Conservation (phyloP, 257 asterid genomes). For the Craterostigma plantagineum region DNA sequence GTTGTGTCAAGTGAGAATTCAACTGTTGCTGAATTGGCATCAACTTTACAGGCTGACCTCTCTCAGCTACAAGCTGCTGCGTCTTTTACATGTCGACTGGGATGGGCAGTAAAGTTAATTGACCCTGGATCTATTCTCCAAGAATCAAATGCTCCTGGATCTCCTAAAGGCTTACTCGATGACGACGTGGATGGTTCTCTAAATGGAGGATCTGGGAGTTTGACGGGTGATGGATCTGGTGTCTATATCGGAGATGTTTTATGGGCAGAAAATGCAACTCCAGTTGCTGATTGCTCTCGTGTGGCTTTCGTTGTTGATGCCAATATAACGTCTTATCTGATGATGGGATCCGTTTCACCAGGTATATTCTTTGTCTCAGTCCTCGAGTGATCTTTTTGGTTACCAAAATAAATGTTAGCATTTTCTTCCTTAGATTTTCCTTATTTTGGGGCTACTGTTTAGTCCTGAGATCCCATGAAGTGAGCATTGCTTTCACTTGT, state of each 20-base stretch:
- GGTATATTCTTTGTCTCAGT: constrained; percentile 27
- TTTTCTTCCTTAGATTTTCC: too few relatives aligned
- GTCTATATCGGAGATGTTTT: constrained; percentile 51
- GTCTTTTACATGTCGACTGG: constrained; percentile 95
- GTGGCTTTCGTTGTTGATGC: constrained; percentile 99
- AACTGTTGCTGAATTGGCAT: constrained; percentile 85
- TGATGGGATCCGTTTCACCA: constrained; percentile 99
- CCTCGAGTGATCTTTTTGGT: background rate
- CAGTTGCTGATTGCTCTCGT: constrained; percentile 63
- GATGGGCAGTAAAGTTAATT: constrained; percentile 91
- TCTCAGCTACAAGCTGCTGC: constrained; percentile 98
- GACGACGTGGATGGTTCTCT: constrained; percentile 69
- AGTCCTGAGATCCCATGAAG: too few relatives aligned
- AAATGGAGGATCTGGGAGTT: constrained; percentile 30
- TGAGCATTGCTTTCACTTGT: too few relatives aligned
- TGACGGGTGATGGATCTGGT: constrained; percentile 39
- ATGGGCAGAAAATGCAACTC: constrained; percentile 48
- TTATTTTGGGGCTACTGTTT: too few relatives aligned
- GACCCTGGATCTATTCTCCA: constrained; percentile 93
- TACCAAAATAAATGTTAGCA: too few relatives aligned
- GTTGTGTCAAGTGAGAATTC: constrained; percentile 97
- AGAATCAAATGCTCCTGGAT: constrained; percentile 49
- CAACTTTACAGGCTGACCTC: constrained; percentile 92
- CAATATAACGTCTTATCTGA: constrained; percentile 92
- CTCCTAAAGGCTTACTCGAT: constrained; percentile 52